Evolutionary conservation across 306 rosid genomes (phyloP), one percentile per base, ranked within the genome.

Genomic region (Glycine latifolia): DNA sequence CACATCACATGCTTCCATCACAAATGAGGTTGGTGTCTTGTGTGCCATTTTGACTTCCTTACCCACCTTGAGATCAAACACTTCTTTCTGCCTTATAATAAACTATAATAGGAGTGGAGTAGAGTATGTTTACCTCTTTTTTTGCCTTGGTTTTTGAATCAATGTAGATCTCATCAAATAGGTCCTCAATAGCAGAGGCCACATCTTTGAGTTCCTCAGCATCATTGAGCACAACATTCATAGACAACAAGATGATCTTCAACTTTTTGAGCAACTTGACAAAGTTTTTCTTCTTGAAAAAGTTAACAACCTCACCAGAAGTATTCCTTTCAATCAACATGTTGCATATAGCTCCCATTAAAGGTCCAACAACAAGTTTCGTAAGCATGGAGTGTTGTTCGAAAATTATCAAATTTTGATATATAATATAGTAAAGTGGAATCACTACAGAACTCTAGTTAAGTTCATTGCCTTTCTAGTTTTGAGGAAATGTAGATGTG

Each of bases 161-260:
- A 54, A 85, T 73, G 41, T 8, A 63, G 17, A 88, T 84, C 65
- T 84, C 87, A 56, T 88, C 91, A 44, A 88, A 44, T 54, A 88
- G 2, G 49, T 85, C 88, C 47, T 85, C 86, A 78, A 75, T 81
- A 58, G 79, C 88, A 67, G 66, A 85, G 0, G 86, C 81, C 14
- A 59, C 81, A 50, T 82, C 88, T 63, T 78, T 78, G 20, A 85
- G 88, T 58, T 86, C 90, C 10, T 72, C 71, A 89, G 84, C 92
- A 20, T 20, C 90, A 59, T 70, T 55, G 35, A 86, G 79, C 58
- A 85, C 87, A 5, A 50, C 74, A 70, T 89, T 77, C 8, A 83
- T 79, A 0, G 89, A 87, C 54, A 82, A 14, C 79, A 89, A 59
- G 9, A 75, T 62, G 43, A 86, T 69, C 83, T 85, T 82, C 83